Evolutionary conservation across 148 eudicot genomes (phyloP).

Genomic region (Nepenthes mirabilis): DNA sequence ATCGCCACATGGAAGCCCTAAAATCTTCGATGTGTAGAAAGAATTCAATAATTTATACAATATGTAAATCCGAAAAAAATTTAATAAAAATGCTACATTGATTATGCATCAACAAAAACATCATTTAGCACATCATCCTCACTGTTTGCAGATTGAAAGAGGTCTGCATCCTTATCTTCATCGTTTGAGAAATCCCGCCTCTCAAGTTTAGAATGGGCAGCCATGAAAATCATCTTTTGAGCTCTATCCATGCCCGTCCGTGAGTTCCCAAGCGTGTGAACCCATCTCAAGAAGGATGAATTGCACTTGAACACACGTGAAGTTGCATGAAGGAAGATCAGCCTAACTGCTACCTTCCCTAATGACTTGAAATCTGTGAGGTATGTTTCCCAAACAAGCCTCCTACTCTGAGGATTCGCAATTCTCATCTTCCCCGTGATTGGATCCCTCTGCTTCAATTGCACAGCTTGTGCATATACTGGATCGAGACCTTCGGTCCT

Average conservation of each 20-base stretch:
- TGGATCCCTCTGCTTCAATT: constrained; percentile 74
- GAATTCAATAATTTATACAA: constrained; percentile 37
- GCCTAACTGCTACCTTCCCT: constrained; percentile 75
- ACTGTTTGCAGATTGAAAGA: constrained; percentile 49
- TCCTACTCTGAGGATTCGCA: constrained; percentile 82
- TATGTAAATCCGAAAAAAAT: constrained; percentile 4
- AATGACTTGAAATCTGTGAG: constrained; percentile 69
- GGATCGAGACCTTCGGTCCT: constrained; percentile 90
- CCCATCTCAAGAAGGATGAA: constrained; percentile 39
- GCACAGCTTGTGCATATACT: constrained; percentile 93
- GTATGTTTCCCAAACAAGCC: constrained; percentile 95
- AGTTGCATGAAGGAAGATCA: constrained; percentile 81
- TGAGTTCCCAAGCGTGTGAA: constrained; percentile 17
- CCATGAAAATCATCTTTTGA: constrained; percentile 75
- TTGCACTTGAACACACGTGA: constrained; percentile 65
- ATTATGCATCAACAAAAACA: constrained; percentile 69
- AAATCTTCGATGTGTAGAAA: constrained; percentile 7
- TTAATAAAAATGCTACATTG: constrained; percentile 25
- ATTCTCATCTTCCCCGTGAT: constrained; percentile 67
- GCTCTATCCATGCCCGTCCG: constrained; percentile 55
- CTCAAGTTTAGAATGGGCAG: constrained; percentile 72
- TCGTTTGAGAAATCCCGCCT: constrained; percentile 51
- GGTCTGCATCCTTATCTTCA: constrained; percentile 70
- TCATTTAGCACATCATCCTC: constrained; percentile 81
- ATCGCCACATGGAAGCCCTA: neutral